These are phyloP conservation scores for Pleurotus eryngii DNA, from an alignment of 768 basidiomycete genomes.

Conservation along the genomic window DNA sequence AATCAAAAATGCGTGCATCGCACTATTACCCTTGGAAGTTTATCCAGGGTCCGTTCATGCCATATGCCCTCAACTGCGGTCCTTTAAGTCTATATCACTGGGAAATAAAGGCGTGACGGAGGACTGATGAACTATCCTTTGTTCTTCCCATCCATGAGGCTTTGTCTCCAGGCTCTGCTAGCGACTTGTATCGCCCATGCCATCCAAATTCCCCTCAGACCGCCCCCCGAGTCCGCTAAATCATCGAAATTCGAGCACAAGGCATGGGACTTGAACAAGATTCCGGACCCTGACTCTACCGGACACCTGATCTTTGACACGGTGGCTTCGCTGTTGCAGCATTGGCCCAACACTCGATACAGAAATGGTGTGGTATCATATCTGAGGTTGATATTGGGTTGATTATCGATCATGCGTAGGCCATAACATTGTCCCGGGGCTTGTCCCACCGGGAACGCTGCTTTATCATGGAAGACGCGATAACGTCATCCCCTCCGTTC, in stretches of 20 bases:
- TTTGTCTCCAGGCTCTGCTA: not conserved
- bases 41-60: too few species aligned
- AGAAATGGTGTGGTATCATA: slow-evolving; percentile 32
- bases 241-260: not conserved
- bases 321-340: slow-evolving; percentile 31
- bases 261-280: slow-evolving; percentile 1
- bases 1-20: too few species aligned
- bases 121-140: too few species aligned
- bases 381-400: not conserved
- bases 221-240: not conserved
- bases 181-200: not conserved
- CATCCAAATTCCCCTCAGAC: not conserved
- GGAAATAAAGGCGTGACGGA: too few species aligned
- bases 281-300: slow-evolving; percentile 16
- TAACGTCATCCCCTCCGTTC: slow-evolving; percentile 8
- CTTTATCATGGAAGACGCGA: slow-evolving; percentile 20
- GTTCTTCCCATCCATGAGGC: not conserved
- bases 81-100: too few species aligned
- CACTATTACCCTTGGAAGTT: too few species aligned
- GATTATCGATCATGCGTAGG: slow-evolving; percentile 7
- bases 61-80: too few species aligned
- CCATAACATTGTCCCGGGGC: slow-evolving; percentile 20
- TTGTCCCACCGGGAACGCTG: slow-evolving; percentile 17
- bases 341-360: slow-evolving; percentile 45
- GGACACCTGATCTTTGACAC: slow-evolving; percentile 30